phyloP scores from a whole-genome alignment of 2,329 filamentous ascomycete species.

The Fonsecaea multimorphosa region DNA sequence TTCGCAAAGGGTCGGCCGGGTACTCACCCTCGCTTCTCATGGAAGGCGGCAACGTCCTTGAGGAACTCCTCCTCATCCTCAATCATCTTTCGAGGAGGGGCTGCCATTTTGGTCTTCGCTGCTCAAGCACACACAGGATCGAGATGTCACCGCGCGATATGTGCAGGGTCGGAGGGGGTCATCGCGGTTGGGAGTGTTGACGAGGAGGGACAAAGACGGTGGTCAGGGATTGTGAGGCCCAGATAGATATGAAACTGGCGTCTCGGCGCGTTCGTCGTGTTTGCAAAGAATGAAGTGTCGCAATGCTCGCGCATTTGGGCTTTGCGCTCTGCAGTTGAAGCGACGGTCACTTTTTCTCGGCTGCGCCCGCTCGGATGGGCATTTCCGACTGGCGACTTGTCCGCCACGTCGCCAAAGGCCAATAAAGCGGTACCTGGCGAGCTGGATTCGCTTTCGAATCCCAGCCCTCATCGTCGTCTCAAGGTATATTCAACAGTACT shows the following conservation, averaged over 20 bases:
- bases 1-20: constrained; percentile 21
- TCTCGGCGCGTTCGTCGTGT: too few species aligned
- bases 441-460: too few species aligned
- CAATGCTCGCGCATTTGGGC: neutral
- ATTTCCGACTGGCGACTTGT: constrained; percentile 13
- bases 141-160: neutral
- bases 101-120: constrained; percentile 25
- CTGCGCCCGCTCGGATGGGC: constrained; percentile 11
- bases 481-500: neutral
- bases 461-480: too few species aligned
- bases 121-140: neutral
- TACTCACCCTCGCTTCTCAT: constrained; percentile 73
- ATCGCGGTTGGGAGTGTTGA: neutral
- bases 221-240: neutral
- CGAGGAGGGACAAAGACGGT: neutral
- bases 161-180: neutral
- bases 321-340: neutral
- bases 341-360: constrained; percentile 2
- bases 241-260: neutral
- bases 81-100: constrained; percentile 33
- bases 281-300: neutral
- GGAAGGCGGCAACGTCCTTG: constrained; percentile 72
- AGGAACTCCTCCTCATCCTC: constrained; percentile 80
- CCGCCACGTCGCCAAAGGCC: neutral
- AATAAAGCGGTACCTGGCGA: neutral